Evolutionary conservation across 495 filamentous ascomycete species (phyloP).

Genomic region (Bryoglossum gracile): DNA sequence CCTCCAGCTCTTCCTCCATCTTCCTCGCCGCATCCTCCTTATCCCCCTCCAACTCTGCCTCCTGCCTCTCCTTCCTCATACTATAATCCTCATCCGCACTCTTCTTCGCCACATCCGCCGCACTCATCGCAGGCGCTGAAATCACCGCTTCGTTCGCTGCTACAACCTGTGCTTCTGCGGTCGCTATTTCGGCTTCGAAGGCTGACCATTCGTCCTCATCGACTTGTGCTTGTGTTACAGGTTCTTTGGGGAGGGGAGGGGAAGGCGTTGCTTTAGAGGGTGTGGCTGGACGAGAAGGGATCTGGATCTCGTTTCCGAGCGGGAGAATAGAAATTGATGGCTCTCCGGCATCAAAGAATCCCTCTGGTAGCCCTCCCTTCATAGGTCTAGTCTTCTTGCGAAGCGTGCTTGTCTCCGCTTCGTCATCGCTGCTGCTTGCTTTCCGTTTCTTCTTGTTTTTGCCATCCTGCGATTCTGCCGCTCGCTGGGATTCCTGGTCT

Average conservation of each 20-base stretch:
- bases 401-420: constrained; percentile 28
- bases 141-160: constrained; percentile 50
- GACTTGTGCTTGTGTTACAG: constrained; percentile 30
- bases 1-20: constrained; percentile 83
- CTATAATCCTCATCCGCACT: constrained; percentile 47
- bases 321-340: neutral
- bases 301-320: constrained; percentile 34
- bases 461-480: too few species aligned
- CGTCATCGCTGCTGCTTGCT: constrained; percentile 23
- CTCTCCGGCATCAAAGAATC: constrained; percentile 18
- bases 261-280: constrained; percentile 28
- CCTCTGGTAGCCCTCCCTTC: constrained; percentile 19
- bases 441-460: constrained; percentile 28
- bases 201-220: constrained; percentile 87
- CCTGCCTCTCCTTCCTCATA: constrained; percentile 45
- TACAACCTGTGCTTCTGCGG: constrained; percentile 29
- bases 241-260: neutral
- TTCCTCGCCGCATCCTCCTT: constrained; percentile 76
- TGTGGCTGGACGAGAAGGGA: constrained; percentile 49
- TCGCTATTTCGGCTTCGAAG: constrained; percentile 79
- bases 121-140: constrained; percentile 60
- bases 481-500: constrained; percentile 2
- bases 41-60: constrained; percentile 66
- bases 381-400: constrained; percentile 26
- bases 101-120: constrained; percentile 65